These are phyloP conservation scores for Stropharia rugosoannulata DNA, from an alignment of 768 basidiomycete species.

Conservation along the genomic window DNA sequence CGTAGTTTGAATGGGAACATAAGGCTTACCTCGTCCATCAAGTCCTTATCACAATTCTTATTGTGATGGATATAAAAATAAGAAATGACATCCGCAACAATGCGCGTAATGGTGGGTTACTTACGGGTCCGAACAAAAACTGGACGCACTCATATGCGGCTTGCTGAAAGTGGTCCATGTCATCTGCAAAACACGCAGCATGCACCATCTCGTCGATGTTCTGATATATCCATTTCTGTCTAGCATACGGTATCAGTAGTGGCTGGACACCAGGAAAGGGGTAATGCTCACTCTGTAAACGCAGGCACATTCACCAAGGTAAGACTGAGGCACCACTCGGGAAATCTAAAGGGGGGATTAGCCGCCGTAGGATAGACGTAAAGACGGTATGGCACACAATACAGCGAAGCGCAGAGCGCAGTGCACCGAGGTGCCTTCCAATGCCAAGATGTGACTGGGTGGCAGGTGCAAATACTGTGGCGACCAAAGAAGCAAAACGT, in stretches of 20 bases:
- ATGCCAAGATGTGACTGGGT: conserved; percentile 68
- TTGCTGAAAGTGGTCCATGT: conserved; percentile 67
- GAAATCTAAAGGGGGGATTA: conserved; percentile 49
- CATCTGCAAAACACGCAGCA: conserved; percentile 63
- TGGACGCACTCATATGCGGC: conserved; percentile 57
- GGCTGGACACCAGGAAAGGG: conserved; percentile 1
- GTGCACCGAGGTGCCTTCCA: conserved; percentile 58
- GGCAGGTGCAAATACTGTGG: conserved; percentile 60
- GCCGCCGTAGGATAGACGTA: conserved; percentile 1
- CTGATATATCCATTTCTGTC: conserved; percentile 57
- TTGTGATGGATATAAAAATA: neutral
- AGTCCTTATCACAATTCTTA: conserved; percentile 53
- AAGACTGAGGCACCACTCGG: conserved; percentile 67
- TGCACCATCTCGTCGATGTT: conserved; percentile 65
- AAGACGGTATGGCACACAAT: conserved; percentile 44
- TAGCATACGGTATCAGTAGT: conserved; percentile 22
- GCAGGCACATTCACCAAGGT: conserved; percentile 69
- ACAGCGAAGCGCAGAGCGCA: conserved; percentile 63
- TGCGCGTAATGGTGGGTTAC: conserved; percentile 13
- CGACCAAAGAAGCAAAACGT: neutral
- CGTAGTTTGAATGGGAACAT: neutral
- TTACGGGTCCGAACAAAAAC: conserved; percentile 57
- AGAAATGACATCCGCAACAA: too few relatives aligned
- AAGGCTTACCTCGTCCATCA: conserved; percentile 61
- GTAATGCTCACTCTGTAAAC: conserved; percentile 56